Conservation (phyloP, 2,329 filamentous ascomycete genomes). For the Zopfia rhizophila region DNA sequence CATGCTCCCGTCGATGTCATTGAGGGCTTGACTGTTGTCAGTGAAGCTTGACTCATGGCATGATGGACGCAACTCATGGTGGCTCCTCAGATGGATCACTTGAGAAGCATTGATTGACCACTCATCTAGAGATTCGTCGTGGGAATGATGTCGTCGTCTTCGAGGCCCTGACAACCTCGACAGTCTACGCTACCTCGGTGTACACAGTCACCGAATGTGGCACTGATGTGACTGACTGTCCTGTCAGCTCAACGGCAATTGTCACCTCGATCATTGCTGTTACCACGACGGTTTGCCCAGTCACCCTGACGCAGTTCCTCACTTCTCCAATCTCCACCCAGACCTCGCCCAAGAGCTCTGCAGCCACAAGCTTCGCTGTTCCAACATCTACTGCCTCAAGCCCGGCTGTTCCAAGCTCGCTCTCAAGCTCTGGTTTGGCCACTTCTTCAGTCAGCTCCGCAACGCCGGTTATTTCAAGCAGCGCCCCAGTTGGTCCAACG, state of each 20-base stretch:
- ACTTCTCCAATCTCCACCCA: background rate
- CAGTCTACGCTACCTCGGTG: conserved; percentile 51
- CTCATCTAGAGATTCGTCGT: too few relatives aligned
- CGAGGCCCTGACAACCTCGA: conserved; percentile 48
- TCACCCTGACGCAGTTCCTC: conserved; percentile 39
- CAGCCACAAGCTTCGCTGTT: too few relatives aligned
- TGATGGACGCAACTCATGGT: too few relatives aligned
- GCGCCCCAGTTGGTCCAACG: conserved; percentile 5
- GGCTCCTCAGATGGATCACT: too few relatives aligned
- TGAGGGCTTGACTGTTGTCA: too few relatives aligned
- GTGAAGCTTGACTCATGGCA: too few relatives aligned
- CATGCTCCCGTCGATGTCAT: too few relatives aligned
- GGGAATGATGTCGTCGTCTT: conserved; percentile 31
- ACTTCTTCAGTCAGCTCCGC: conserved; percentile 9
- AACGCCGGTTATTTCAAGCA: conserved; percentile 4
- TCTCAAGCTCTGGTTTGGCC: too few relatives aligned
- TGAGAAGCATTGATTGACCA: too few relatives aligned
- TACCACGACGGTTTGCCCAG: conserved; percentile 56
- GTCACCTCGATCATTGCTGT: conserved; percentile 53
- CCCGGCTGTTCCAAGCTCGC: too few relatives aligned
- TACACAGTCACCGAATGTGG: conserved; percentile 54
- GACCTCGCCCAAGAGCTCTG: too few relatives aligned
- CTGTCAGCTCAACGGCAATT: conserved; percentile 44
- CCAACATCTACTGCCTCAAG: too few relatives aligned
- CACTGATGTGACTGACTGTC: conserved; percentile 51